Percentiles rank a stretch among this genome's conserved stretches.
Conservation (phyloP, 2,329 filamentous ascomycete genomes). For the Talaromyces sp. region DNA sequence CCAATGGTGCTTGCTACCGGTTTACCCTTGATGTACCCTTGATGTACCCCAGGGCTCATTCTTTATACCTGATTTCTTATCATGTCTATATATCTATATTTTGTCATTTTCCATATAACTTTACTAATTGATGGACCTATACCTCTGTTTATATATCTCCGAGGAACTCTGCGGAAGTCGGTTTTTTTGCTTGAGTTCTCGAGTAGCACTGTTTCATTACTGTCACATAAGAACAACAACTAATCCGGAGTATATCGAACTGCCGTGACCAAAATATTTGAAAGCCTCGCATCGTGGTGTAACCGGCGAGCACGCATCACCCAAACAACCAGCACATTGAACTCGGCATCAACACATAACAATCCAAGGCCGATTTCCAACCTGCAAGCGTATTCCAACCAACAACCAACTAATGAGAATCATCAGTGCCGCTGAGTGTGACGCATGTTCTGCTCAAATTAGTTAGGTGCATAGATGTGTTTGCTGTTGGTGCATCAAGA, state of each 20-base stretch:
- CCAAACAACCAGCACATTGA: neutral
- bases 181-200: neutral
- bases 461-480: neutral
- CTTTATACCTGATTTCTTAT: neutral
- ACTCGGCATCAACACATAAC: neutral
- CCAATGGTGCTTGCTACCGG: neutral
- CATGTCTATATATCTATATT: neutral
- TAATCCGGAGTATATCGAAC: neutral
- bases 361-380: neutral
- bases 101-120: neutral
- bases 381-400: neutral
- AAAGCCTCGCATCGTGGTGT: neutral
- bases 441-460: neutral
- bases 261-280: neutral
- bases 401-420: neutral
- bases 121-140: neutral
- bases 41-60: neutral
- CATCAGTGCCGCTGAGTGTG: neutral
- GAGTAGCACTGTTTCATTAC: neutral
- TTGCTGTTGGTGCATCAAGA: neutral
- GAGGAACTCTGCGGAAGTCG: too few species aligned
- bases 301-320: neutral
- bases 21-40: neutral
- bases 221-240: neutral
- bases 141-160: neutral